These are phyloP conservation scores for Brassica rapa DNA, from an alignment of 345 rosid genomes.

Conservation along the genomic window DNA sequence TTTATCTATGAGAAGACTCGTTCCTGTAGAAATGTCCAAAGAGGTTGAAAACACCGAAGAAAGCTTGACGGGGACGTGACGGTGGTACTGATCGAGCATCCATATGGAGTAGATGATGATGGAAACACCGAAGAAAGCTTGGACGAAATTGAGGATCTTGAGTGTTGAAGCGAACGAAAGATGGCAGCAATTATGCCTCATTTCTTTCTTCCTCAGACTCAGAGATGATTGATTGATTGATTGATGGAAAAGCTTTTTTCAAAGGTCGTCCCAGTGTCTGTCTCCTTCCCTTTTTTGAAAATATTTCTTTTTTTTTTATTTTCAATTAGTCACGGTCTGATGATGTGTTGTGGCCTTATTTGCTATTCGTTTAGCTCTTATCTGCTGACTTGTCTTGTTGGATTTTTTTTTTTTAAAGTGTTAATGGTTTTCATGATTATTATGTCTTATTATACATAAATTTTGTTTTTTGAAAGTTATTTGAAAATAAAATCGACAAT, in stretches of 20 bases:
- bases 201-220: conserved; percentile 22
- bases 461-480: too few species aligned
- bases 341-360: neutral
- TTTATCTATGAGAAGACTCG: conserved; percentile 59
- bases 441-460: too few species aligned
- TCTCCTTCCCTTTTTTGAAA: neutral
- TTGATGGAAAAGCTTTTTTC: neutral
- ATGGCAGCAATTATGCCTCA: conserved; percentile 78
- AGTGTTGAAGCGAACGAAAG: conserved; percentile 59
- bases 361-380: neutral
- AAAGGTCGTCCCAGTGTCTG: conserved; percentile 10
- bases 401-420: neutral
- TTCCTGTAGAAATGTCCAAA: conserved; percentile 78
- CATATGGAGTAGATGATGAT: conserved; percentile 74
- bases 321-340: neutral
- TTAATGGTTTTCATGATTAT: too few species aligned
- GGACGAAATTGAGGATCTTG: conserved; percentile 69
- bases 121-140: conserved; percentile 65
- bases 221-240: neutral
- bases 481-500: too few species aligned
- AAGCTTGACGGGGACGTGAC: conserved; percentile 46
- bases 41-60: too few species aligned
- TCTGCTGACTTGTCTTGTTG: neutral
- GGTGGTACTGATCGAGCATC: conserved; percentile 86
- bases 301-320: neutral